phyloP scores from a whole-genome alignment of 495 filamentous ascomycete species.

The Penicillium subrubescens region DNA sequence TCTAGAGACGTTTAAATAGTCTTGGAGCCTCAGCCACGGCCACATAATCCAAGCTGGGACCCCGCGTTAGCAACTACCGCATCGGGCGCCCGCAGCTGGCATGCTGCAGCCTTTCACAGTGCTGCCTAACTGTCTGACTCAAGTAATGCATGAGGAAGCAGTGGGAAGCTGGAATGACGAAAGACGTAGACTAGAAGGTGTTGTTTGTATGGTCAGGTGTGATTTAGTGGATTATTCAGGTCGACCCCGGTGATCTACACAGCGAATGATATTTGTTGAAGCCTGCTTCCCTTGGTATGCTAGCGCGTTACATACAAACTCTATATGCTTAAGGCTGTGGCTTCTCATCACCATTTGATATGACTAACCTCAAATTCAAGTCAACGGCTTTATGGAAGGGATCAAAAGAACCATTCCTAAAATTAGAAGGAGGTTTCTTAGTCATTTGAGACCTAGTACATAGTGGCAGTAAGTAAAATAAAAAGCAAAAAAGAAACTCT shows the following conservation, averaged over 20 bases:
- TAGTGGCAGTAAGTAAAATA: constrained; percentile 42
- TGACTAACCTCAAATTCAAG: too few species aligned
- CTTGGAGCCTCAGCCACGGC: background rate
- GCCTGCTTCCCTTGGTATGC: background rate
- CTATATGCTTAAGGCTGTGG: too few species aligned
- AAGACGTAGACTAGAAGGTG: background rate
- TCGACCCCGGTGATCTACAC: too few species aligned
- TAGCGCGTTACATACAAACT: too few species aligned
- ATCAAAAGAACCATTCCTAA: too few species aligned
- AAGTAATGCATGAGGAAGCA: constrained; percentile 34
- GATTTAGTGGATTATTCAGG: background rate
- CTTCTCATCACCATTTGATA: too few species aligned
- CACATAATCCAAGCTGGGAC: background rate
- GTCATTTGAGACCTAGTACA: background rate
- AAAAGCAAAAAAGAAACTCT: constrained; percentile 40
- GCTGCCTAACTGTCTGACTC: constrained; percentile 22
- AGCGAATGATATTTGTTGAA: background rate
- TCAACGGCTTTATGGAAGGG: too few species aligned
- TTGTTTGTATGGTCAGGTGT: background rate
- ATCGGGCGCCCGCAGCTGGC: constrained; percentile 1
- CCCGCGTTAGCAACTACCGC: background rate
- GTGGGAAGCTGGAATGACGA: background rate
- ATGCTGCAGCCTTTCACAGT: background rate
- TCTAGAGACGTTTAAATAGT: background rate
- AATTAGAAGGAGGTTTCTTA: too few species aligned